These are phyloP conservation scores for Pichia ethanolica DNA, from an alignment of 805 yeast species.

Conservation along the genomic window DNA sequence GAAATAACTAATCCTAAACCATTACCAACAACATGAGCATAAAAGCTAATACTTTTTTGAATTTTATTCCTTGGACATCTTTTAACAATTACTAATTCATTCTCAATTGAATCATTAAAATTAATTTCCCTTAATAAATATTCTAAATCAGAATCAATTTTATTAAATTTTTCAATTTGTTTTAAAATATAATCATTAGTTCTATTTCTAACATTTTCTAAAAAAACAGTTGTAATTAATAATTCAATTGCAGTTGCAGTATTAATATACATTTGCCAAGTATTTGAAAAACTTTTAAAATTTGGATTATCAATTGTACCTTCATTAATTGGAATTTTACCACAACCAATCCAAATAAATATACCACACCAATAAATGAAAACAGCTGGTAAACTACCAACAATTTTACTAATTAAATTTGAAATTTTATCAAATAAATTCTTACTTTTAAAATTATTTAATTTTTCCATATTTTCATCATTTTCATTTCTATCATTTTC, in stretches of 20 bases:
- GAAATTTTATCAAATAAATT: conserved; percentile 31
- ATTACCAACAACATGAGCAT: conserved; percentile 37
- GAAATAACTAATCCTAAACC: conserved; percentile 33
- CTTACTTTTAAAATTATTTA: conserved; percentile 13
- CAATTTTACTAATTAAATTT: conserved; percentile 15
- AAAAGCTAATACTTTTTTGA: conserved; percentile 18
- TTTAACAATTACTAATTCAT: conserved; percentile 26
- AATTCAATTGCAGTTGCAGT: conserved; percentile 35
- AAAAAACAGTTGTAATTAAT: conserved; percentile 29
- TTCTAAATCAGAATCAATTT: conserved; percentile 28
- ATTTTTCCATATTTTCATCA: conserved; percentile 8
- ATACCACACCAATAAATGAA: conserved; percentile 33
- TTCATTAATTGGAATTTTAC: conserved; percentile 20
- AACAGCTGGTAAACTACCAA: conserved; percentile 29
- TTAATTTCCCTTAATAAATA: neutral
- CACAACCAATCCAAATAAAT: conserved; percentile 33
- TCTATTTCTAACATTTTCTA: conserved; percentile 34
- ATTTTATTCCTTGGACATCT: conserved; percentile 12
- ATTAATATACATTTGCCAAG: conserved; percentile 36
- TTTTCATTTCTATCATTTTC: conserved; percentile 30
- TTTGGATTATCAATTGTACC: conserved; percentile 6
- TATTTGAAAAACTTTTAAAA: conserved; percentile 25
- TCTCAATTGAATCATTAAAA: conserved; percentile 11
- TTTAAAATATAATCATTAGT: conserved; percentile 27
- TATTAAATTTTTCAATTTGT: conserved; percentile 14